Base-by-base conservation (phyloP, 257 asterid genomes). In the Nicotiana attenuata region DNA sequence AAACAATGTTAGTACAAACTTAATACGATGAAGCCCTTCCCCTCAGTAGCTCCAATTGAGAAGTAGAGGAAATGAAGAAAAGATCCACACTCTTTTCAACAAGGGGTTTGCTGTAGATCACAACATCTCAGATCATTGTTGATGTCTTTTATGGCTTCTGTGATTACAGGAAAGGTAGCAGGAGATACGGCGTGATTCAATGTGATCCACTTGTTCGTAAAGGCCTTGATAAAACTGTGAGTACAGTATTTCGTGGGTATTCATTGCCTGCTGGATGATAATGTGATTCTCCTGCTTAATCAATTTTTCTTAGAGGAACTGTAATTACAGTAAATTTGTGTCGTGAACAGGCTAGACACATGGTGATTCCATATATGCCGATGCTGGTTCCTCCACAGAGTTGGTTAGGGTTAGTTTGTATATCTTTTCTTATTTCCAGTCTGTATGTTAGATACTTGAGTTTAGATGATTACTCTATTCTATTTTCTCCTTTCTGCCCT, bases 351-450 rank as follows among this genome's bases (percentile, higher is more conserved):
- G 98, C 98, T 41, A 93, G 90, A 87, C 98, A 94, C 91, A 91
- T 94, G 97, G 99, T 96, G 92, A 94, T 96, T 64, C 99, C 99
- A 8, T 96, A 93, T 81, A 96, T 96, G 98, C 98, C 99, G 26
- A 96, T 96, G 99, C 84, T 96, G 91, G 90, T 96, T 87, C 97
- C 98, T 81, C 99, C 98, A 11, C 85, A 92, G 82, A 87, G 85
- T 65, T 96, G 99, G 99, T 89, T 93, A 24, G 97, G 98, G 99
- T 96, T 24, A 75, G 79, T 75, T 24, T 15, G 45, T 22, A 50
- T 38, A 75, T 50, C 79, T 75, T 28, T 50, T 75, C 61, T 47
- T 47, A 22, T 73, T 69, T 73, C 22, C 60, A 24, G 4, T 75
- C 10, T 24, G 61, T 75, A 15, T 73, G 38, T 38, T 73, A 73